Evolutionary conservation across 2,329 filamentous ascomycete species (phyloP).

Genomic region (Nothophoma quercina): DNA sequence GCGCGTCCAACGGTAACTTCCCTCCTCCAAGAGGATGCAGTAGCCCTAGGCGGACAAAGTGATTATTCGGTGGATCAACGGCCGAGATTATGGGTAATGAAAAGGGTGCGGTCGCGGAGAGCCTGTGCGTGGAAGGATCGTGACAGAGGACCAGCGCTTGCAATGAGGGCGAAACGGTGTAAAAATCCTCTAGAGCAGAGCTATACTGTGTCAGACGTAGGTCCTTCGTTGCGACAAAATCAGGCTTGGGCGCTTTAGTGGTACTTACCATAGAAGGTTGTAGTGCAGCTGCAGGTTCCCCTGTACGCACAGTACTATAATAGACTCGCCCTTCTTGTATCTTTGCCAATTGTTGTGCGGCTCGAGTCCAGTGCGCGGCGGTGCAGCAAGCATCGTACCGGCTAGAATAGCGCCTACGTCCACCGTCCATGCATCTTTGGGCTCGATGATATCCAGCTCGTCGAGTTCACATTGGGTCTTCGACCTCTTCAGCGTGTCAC

Average conservation of each 20-base stretch:
- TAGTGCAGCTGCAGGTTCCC: constrained; percentile 46
- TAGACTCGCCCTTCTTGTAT: constrained; percentile 27
- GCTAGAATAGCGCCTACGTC: constrained; percentile 42
- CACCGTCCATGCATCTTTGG: constrained; percentile 43
- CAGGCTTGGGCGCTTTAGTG: neutral
- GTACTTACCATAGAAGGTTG: constrained; percentile 44
- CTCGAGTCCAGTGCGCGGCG: constrained; percentile 24
- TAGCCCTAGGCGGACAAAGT: constrained; percentile 52
- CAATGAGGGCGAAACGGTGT: constrained; percentile 40
- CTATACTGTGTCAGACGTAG: constrained; percentile 24
- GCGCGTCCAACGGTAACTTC: constrained; percentile 52
- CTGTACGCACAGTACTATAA: constrained; percentile 45
- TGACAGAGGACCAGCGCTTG: constrained; percentile 47
- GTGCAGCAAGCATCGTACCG: constrained; percentile 32
- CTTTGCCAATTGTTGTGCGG: constrained; percentile 39
- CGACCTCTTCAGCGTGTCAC: constrained; percentile 45
- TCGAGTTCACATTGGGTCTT: constrained; percentile 48
- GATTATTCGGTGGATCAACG: constrained; percentile 42
- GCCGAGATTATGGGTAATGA: constrained; percentile 45
- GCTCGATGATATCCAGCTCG: constrained; percentile 39
- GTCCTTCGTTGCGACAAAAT: neutral
- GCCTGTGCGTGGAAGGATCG: constrained; percentile 40
- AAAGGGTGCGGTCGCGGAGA: constrained; percentile 32
- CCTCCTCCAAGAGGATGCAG: constrained; percentile 56
- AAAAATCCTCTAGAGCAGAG: constrained; percentile 38